Percentiles rank a stretch among this genome's conserved stretches.
Conservation (phyloP, 495 filamentous ascomycete genomes). For the Saxispiralis lemnorum region DNA sequence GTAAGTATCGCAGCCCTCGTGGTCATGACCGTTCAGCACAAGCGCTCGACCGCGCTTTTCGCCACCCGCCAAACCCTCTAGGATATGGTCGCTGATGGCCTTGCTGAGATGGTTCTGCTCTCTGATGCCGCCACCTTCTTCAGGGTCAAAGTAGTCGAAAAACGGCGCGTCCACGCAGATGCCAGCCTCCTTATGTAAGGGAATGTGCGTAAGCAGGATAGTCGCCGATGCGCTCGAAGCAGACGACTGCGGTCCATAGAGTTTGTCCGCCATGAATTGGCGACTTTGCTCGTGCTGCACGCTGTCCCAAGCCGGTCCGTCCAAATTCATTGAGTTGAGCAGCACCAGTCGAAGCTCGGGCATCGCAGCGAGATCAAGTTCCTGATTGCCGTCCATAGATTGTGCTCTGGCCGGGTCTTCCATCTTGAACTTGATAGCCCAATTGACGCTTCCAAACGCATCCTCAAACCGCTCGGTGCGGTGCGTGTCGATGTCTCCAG, state of each 20-base stretch:
- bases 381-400: too few species aligned
- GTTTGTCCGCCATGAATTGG: slow-evolving; percentile 52
- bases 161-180: slow-evolving; percentile 71
- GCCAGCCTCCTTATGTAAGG: slow-evolving; percentile 65
- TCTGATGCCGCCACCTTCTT: slow-evolving; percentile 48
- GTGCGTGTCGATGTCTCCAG: slow-evolving; percentile 60
- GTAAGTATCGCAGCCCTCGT: slow-evolving; percentile 76
- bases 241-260: slow-evolving; percentile 48
- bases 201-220: slow-evolving; percentile 77
- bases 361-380: background rate
- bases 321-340: slow-evolving; percentile 81
- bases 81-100: slow-evolving; percentile 44
- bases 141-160: slow-evolving; percentile 48
- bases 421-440: slow-evolving; percentile 60
- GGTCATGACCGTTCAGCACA: slow-evolving; percentile 84
- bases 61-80: slow-evolving; percentile 49
- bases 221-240: slow-evolving; percentile 39
- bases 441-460: slow-evolving; percentile 71
- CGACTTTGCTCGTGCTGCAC: slow-evolving; percentile 56
- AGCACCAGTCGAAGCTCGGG: slow-evolving; percentile 65
- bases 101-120: slow-evolving; percentile 84
- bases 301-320: slow-evolving; percentile 52
- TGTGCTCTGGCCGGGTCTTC: background rate
- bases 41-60: slow-evolving; percentile 44
- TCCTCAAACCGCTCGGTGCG: slow-evolving; percentile 63